A percentile compares a stretch with the other conserved stretches of the same genome.
phyloP scores from a whole-genome alignment of 2,329 filamentous ascomycete genomes.

The Capronia coronata region DNA sequence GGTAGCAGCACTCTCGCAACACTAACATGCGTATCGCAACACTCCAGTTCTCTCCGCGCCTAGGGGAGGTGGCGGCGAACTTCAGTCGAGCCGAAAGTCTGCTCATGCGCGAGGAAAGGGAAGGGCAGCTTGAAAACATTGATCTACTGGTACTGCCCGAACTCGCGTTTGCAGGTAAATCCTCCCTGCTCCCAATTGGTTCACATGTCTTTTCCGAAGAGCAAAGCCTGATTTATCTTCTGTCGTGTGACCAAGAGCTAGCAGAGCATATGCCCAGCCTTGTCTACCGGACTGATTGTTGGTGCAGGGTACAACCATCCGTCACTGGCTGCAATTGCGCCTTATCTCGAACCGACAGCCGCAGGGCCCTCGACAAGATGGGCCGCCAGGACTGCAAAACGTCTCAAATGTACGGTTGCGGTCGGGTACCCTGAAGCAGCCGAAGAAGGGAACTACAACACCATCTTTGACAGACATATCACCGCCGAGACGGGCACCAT shows the following conservation, averaged over 20 bases:
- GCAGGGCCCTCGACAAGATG: constrained; percentile 51
- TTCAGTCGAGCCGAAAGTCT: constrained; percentile 40
- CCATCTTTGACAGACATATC: constrained; percentile 23
- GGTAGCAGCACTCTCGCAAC: neutral
- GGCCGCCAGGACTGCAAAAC: constrained; percentile 51
- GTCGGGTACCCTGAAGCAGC: constrained; percentile 56
- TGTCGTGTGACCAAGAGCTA: neutral
- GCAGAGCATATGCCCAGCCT: neutral
- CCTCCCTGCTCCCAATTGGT: neutral
- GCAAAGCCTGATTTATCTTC: too few species aligned
- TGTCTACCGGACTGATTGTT: constrained; percentile 8
- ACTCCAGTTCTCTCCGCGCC: constrained; percentile 40
- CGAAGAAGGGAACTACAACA: constrained; percentile 26
- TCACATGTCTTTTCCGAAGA: neutral
- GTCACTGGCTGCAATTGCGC: constrained; percentile 49
- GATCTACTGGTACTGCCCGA: constrained; percentile 58
- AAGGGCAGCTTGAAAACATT: constrained; percentile 32
- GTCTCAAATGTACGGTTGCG: constrained; percentile 54
- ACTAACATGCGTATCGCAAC: constrained; percentile 42
- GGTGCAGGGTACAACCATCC: constrained; percentile 57
- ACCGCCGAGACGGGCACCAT: constrained; percentile 18
- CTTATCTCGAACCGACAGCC: constrained; percentile 54
- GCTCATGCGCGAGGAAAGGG: constrained; percentile 34
- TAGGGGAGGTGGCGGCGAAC: constrained; percentile 43
- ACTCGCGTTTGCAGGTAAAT: constrained; percentile 53